Evolutionary conservation across 306 rosid genomes (phyloP), one percentile per base, ranked within the genome.

Genomic region (Prunus mira): DNA sequence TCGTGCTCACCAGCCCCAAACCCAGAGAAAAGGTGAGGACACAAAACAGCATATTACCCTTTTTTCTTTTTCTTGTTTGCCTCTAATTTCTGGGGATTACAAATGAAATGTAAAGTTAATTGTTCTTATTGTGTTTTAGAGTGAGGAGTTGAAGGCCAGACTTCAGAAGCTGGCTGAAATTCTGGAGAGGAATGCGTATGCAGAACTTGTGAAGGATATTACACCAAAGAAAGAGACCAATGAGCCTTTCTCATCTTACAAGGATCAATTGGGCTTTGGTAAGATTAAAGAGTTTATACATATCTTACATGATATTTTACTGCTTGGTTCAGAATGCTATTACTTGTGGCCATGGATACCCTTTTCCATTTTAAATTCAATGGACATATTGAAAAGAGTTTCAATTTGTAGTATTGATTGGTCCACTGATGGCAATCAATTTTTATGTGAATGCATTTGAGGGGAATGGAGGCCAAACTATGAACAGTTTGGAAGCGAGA

Each of bases 171-270:
- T 93, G 72, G 81, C 75, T 45, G 96, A 94, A 55, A 60, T 87
- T 51, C 90, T 92, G 12, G 98, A 91, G 85, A 90, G 96, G 88
- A 90, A 87, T 22, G 98, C 85, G 3, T 94, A 91, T 86, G 80
- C 89, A 51, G 98, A 90, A 76, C 94, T 91, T 58, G 97, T 93
- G 71, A 91, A 91, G 83, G 93, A 93, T 76, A 86, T 93, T 69
- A 72, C 90, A 8, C 94, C 89, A 0, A 75, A 71, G 76, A 74
- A 87, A 71, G 86, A 79, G 34, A 61, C 25, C n/a, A 63, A 72
- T 3, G 97, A 93, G 72, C 97, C 96, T 19, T 93, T 93, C 84
- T 93, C 98, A 63, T 90, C 94, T 73, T 93, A 91, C 89, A 94
- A 91, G 83, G 98, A 91, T 82, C 96, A 90, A 68, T 74, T 93